Evolutionary conservation across 768 basidiomycete species (phyloP).

Genomic region (Imleria badia): DNA sequence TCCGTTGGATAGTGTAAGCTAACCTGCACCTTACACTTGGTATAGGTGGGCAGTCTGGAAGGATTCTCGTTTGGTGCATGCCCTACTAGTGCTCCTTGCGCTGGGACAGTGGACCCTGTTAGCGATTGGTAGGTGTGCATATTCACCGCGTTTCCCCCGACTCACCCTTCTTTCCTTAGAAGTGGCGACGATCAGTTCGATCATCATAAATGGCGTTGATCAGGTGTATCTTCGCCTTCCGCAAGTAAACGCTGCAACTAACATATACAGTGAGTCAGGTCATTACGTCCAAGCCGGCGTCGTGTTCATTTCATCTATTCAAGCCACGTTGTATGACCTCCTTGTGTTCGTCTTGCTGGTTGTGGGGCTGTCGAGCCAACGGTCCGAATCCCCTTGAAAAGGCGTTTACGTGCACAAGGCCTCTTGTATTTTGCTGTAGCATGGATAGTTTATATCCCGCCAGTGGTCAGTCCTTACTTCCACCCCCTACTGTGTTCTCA

Average conservation of each 20-base stretch:
- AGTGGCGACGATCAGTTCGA: background rate
- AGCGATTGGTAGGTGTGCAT: conserved; percentile 2
- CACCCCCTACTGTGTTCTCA: background rate
- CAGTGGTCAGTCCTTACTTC: background rate
- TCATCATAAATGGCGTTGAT: background rate
- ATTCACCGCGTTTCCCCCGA: background rate
- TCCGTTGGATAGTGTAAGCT: background rate
- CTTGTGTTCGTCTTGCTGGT: conserved; percentile 18
- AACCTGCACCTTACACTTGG: background rate
- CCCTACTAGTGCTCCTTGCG: conserved; percentile 9
- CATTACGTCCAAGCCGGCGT: background rate
- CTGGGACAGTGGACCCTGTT: conserved; percentile 24
- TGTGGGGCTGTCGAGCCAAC: conserved; percentile 12
- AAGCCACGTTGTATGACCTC: conserved; percentile 21
- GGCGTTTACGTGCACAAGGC: conserved; percentile 18
- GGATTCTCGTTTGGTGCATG: conserved; percentile 6
- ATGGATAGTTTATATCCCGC: conserved; percentile 13
- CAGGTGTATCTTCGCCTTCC: background rate
- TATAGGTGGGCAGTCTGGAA: conserved; percentile 29
- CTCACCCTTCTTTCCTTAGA: conserved; percentile 3
- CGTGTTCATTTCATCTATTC: background rate
- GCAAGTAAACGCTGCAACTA: background rate
- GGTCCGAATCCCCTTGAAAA: conserved; percentile 12
- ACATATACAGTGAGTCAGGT: conserved; percentile 16
- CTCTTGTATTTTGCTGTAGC: conserved; percentile 14